phyloP scores from a whole-genome alignment of 1,284 basidiomycete species.

The Amylostereum chailletii region DNA sequence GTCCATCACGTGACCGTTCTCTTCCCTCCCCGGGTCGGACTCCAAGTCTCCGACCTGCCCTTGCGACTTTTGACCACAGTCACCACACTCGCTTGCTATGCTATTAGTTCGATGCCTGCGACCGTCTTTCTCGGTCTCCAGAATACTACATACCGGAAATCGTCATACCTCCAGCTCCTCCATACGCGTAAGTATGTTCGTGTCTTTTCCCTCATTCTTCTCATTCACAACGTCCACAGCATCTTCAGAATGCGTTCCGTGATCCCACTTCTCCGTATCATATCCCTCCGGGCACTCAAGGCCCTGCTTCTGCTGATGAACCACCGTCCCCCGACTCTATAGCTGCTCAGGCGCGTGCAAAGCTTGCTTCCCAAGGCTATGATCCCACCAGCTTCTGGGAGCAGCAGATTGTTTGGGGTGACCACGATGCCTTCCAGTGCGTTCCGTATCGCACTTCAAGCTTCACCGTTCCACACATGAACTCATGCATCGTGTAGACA shows the following conservation, averaged over 20 bases:
- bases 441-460: constrained; percentile 16
- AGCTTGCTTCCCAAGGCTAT: constrained; percentile 41
- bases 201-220: neutral
- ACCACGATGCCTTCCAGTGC: constrained; percentile 68
- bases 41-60: too few species aligned
- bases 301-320: constrained; percentile 49
- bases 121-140: too few species aligned
- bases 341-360: constrained; percentile 30
- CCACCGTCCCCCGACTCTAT: constrained; percentile 12
- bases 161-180: neutral
- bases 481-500: constrained; percentile 35
- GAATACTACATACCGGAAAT: too few species aligned
- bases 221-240: constrained; percentile 13
- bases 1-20: too few species aligned
- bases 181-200: constrained; percentile 5
- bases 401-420: constrained; percentile 66
- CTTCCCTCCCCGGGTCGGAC: too few species aligned
- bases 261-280: constrained; percentile 60
- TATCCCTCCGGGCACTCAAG: constrained; percentile 47
- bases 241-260: constrained; percentile 51
- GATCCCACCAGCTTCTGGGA: constrained; percentile 62
- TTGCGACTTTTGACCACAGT: too few species aligned
- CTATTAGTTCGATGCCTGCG: too few species aligned
- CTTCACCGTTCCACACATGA: neutral
- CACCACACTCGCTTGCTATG: too few species aligned